Evolutionary conservation across 257 asterid genomes (phyloP).

Genomic region (Coffea eugenioides): DNA sequence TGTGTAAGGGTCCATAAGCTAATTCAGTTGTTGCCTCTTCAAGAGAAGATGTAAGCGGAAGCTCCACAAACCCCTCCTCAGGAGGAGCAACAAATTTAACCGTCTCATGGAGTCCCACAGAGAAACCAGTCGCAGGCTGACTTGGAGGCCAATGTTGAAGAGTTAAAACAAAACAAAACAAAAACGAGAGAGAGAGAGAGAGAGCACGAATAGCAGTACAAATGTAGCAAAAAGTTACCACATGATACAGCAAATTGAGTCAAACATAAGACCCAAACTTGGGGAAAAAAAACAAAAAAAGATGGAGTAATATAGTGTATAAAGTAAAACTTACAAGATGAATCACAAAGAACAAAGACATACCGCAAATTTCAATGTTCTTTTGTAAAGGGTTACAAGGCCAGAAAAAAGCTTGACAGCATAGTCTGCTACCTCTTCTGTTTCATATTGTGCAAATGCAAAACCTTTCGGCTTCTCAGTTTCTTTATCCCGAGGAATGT

Average conservation of each 20-base stretch:
- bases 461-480: slow-evolving; percentile 79
- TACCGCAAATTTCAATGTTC: slow-evolving; percentile 81
- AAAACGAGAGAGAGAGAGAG: neutral
- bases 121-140: neutral
- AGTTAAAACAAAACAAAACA: neutral
- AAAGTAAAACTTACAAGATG: neutral
- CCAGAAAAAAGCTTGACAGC: slow-evolving; percentile 96
- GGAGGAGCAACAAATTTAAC: neutral
- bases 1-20: slow-evolving; percentile 1
- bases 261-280: too few relatives aligned
- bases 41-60: slow-evolving; percentile 6
- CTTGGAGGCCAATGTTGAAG: slow-evolving; percentile 5
- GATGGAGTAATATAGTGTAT: neutral
- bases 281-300: neutral
- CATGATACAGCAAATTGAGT: neutral
- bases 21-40: slow-evolving; percentile 12
- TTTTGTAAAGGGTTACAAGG: slow-evolving; percentile 67
- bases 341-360: slow-evolving; percentile 11
- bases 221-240: neutral
- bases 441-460: slow-evolving; percentile 89
- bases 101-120: slow-evolving; percentile 9
- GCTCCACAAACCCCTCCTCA: neutral
- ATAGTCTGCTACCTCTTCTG: slow-evolving; percentile 82
- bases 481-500: slow-evolving; percentile 86
- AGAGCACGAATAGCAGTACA: neutral